Conservation (phyloP, 1,284 basidiomycete genomes). For the Mycena citricolor region DNA sequence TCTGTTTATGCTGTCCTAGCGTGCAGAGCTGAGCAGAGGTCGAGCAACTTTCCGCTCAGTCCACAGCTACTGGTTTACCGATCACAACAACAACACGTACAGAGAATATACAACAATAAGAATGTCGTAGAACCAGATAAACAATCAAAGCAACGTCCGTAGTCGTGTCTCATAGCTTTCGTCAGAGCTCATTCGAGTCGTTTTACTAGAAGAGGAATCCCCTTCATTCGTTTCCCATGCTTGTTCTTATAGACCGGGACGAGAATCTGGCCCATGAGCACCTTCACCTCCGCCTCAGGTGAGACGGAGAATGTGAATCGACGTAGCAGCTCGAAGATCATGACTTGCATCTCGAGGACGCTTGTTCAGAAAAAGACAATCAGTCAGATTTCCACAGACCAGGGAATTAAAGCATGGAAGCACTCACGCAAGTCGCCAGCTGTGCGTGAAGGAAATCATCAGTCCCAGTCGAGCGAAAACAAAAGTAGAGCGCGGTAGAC, state of each 20-base stretch:
- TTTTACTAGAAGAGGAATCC: too few species aligned
- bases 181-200: too few species aligned
- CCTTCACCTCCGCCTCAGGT: background rate
- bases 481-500: background rate
- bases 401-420: background rate
- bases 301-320: slow-evolving; percentile 5
- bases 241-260: background rate
- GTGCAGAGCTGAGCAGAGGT: too few species aligned
- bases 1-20: too few species aligned
- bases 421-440: slow-evolving; percentile 9
- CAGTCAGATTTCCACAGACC: background rate
- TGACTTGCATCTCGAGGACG: slow-evolving; percentile 8
- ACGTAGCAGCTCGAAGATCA: slow-evolving; percentile 6
- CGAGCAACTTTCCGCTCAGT: too few species aligned
- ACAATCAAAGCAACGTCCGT: too few species aligned
- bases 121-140: too few species aligned
- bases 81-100: too few species aligned
- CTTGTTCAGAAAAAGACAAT: background rate
- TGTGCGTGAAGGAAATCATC: background rate
- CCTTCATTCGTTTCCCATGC: background rate
- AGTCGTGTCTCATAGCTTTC: too few species aligned
- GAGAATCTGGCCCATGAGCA: slow-evolving; percentile 1
- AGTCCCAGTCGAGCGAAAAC: background rate
- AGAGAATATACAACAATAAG: too few species aligned
- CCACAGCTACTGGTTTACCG: too few species aligned